Evolutionary conservation across 495 filamentous ascomycete genomes (phyloP), one percentile per base, ranked within the genome.

Genomic region (Neurospora sp.): DNA sequence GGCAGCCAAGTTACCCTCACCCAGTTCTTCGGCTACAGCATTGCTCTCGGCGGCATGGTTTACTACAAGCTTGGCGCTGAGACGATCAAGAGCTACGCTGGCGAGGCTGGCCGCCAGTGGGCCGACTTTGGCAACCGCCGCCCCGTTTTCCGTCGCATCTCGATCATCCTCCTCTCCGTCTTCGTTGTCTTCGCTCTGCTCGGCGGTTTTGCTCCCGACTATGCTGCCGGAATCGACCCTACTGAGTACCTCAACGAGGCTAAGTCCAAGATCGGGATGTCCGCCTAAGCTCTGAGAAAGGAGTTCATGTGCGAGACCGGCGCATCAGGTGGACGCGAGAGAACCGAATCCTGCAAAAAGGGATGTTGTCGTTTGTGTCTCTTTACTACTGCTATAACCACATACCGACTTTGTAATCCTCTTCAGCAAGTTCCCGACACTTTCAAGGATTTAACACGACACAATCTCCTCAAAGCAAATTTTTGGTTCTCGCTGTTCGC

Each of bases 11-110:
- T 99, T 78, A 88, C 93, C 27, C 82, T 81, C 66, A 89, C 96
- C 66, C 96, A 99, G 85, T 91, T 93, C 84, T 97, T 98, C 85
- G 96, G 96, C 77, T 99, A 99, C 88, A 90, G 88, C 79, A 90
- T 99, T 79, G 94, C 96, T 70, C 90, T 99, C 39, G 84, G 87
- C 77, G 96, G 96, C 77, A 93, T 99, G 81, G 84, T 98, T 76
- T 96, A 96, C 90, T 98, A 97, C 90, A 98, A 97, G 88, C 92
- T 98, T 76, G 96, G 96, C 72, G 89, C 87, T 62, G 93, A 96
- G 49, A 90, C 91, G 78, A 85, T 98, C 78, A 93, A 91, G 86
- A 91, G 93, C 72, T 92, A 93, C 82, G 85, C 91, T 73, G 84
- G 86, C 71, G 89, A 94, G 74, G 90, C 86, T 71, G 84, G 86